Base-by-base conservation (phyloP, 148 eudicot species). In the Heliamphora exappendiculata region DNA sequence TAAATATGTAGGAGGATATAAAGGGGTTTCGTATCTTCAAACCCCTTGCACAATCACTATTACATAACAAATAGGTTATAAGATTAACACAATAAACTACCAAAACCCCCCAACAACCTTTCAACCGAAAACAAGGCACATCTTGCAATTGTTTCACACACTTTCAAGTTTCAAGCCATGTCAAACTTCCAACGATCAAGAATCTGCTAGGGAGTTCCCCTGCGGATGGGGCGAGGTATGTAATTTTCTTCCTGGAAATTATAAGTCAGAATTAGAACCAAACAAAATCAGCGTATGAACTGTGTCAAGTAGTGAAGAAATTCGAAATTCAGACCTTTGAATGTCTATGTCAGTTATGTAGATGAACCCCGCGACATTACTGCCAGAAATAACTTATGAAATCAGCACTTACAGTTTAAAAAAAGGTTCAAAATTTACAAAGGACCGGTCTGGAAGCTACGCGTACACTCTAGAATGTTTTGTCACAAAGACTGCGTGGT, bases 331-430 rank as follows among this genome's bases (percentile, higher is more conserved):
- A 34, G 55, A 94, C 97, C 97, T 90, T 74, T 86, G 90, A 69
- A 91, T 84, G 75, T 92, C 94, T 28, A 94, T 86, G 20, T 90
- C 97, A 1, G 96, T 90, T 73, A 94, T 75, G 72, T 84, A 94
- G 70, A 94, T 90, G 85, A 92, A 92, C 66, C 98, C 98, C 41
- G 98, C 98, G 70, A 94, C 89, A 76, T 94, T 94, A 80, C 98
- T 94, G 90, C 60, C 37, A 64, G 51, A 33, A 68, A 58, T 75
- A 69, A 69, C 16, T 13, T 13, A 59, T 8, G 19, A 0, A 49
- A 22, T 19, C 29, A 70, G 68, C 28, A 73, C 53, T 36, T 9
- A 60, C 20, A n/a, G 16, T 12, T 51, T 19, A 14, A 60, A 62
- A 13, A 33, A 70, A 20, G 19, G 57, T 44, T 16, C 28, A 68